Percentiles rank a stretch among this genome's conserved stretches.
Evolutionary conservation across 495 filamentous ascomycete genomes (phyloP).

Genomic region (Aspergillus conjunctus): DNA sequence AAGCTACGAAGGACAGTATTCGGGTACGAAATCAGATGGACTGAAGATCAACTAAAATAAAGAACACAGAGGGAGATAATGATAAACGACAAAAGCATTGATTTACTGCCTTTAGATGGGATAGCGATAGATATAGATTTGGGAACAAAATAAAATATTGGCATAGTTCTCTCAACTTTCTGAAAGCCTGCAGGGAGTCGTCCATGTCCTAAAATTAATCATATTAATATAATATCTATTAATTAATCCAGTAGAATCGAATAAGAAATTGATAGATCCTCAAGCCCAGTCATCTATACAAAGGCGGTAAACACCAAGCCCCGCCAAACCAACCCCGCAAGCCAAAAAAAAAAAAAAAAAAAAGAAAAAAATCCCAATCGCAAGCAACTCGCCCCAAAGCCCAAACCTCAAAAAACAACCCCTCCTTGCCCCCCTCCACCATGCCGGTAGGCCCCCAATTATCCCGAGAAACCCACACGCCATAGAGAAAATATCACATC

Average conservation of each 20-base stretch:
- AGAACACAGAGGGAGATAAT: constrained; percentile 18
- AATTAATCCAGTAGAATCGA: too few relatives aligned
- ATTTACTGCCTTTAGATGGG: constrained; percentile 5
- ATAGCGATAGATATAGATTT: constrained; percentile 5
- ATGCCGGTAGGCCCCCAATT: constrained; percentile 10
- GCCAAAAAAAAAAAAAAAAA: background rate
- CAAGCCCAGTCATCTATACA: background rate
- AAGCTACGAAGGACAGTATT: constrained; percentile 76
- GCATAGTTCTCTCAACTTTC: too few relatives aligned
- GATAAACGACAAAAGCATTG: constrained; percentile 17
- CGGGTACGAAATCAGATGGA: constrained; percentile 66
- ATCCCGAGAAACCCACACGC: background rate
- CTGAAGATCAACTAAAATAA: constrained; percentile 35
- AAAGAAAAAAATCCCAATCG: constrained; percentile 8
- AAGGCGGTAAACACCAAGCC: background rate
- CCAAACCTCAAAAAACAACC: background rate
- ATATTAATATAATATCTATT: too few relatives aligned
- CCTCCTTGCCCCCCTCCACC: background rate
- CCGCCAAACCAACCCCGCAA: background rate
- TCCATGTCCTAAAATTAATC: too few relatives aligned
- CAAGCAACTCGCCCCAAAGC: background rate
- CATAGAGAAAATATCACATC: background rate
- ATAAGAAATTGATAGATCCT: background rate
- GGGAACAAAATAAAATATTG: background rate
- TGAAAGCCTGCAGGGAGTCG: too few relatives aligned